Base-by-base conservation (phyloP, 1,284 basidiomycete species). In the Boletellus dicymbophilus region DNA sequence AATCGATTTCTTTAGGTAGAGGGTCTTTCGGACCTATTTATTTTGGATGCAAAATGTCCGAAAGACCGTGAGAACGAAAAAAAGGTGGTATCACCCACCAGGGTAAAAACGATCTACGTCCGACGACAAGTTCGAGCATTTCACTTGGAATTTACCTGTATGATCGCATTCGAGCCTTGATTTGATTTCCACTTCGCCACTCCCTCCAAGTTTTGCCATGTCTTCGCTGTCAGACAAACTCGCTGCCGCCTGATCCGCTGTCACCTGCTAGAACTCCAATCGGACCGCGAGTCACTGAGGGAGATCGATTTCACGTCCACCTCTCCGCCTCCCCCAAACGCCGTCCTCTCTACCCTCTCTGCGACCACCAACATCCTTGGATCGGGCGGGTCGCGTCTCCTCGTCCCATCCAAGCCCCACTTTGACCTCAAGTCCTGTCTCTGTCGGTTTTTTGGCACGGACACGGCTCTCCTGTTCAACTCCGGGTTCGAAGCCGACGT, bases 401-500 rank as follows among this genome's bases (percentile, higher is more conserved):
- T 98, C n/a, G 90, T 94, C 51, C 92, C 94, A 65, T 80, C 83
- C 0, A 68, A 74, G 8, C 74, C 80, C 12, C 93, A 96, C 68
- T 72, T 72, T 22, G 72, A 74, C 3, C 76, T 96, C 44, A 93
- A 96, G 66, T 67, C 69, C 7, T 80, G 90, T 1, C 76, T 95
- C 20, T 71, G 75, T 0, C 52, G 42, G 2, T 89, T 92, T 68
- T 92, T 95, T 71, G 58, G 68, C 23, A 74, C 81, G 4, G 81
- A 81, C 25, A 72, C 82, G 0, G 91, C 90, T 0, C 75, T 98
- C 12, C 77, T 98, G 16, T 98, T 97, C 81, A 96, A 95, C 69
- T 94, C 91, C 0, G 96, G 95, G 0, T 98, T 89, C 70, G 95
- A 98, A 68, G 95, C 96, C 16, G 98, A 44, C n/a, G 21, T 44